Evolutionary conservation across 192 early-diverging fungal species (phyloP).

Genomic region (Entomortierella chlamydospora): DNA sequence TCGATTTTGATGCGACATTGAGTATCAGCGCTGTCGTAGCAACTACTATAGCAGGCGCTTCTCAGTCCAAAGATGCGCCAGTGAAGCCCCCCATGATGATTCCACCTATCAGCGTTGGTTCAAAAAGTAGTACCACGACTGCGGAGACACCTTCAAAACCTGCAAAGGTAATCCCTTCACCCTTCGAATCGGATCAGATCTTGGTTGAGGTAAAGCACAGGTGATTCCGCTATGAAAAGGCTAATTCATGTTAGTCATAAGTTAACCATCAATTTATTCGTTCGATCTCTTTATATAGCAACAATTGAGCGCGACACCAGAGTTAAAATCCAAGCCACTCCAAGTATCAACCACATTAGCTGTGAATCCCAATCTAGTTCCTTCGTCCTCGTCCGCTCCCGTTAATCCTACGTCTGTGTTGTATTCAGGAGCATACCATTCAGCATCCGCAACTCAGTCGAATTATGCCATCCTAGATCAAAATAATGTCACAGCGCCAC

Average conservation of each 20-base stretch:
- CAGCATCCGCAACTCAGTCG: neutral
- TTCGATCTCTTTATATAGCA: neutral
- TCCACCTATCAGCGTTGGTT: constrained; percentile 9
- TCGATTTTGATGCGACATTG: constrained; percentile 34
- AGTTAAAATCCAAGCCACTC: constrained; percentile 4
- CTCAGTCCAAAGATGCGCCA: constrained; percentile 6
- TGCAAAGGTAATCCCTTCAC: constrained; percentile 23
- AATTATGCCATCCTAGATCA: constrained; percentile 1
- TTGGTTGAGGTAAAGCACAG: constrained; percentile 13
- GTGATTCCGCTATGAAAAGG: neutral
- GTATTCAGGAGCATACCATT: neutral
- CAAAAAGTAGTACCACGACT: constrained; percentile 1
- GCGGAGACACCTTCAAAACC: constrained; percentile 5
- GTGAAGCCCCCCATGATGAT: constrained; percentile 5
- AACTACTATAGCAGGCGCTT: constrained; percentile 14
- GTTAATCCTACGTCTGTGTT: neutral
- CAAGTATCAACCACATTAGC: neutral
- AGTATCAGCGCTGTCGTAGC: constrained; percentile 17
- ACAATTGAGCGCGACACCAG: neutral
- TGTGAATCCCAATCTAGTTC: neutral
- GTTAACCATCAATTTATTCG: too few species aligned
- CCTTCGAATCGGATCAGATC: constrained; percentile 14
- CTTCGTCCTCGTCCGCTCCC: neutral
- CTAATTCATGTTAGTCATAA: too few species aligned
- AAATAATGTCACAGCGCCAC: neutral